These are phyloP conservation scores for Trichoderma sp. DNA, from an alignment of 2,329 filamentous ascomycete genomes.

Conservation along the genomic window DNA sequence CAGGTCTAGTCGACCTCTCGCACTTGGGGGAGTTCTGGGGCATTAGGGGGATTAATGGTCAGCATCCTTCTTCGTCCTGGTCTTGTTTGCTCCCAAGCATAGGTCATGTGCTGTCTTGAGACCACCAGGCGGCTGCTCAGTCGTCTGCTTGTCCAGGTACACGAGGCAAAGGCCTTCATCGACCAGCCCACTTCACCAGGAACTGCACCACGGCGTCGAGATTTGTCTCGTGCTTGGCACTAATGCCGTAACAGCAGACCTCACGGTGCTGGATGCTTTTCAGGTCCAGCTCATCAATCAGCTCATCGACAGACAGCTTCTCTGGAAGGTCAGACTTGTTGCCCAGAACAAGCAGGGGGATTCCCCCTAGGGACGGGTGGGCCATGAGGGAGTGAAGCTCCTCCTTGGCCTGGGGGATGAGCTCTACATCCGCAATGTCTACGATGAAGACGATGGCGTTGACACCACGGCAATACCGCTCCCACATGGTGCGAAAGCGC, in stretches of 20 bases:
- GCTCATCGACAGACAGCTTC: slow-evolving; percentile 88
- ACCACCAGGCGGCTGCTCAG: slow-evolving; percentile 14
- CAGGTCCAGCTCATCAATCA: slow-evolving; percentile 90
- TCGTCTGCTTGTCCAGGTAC: background rate
- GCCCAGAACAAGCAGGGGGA: slow-evolving; percentile 89
- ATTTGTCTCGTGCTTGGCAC: slow-evolving; percentile 98
- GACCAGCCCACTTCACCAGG: slow-evolving; percentile 86
- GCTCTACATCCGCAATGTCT: slow-evolving; percentile 83
- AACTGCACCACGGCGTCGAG: slow-evolving; percentile 95
- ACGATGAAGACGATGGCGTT: slow-evolving; percentile 99
- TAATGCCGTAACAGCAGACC: slow-evolving; percentile 98
- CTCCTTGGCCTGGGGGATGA: slow-evolving; percentile 82
- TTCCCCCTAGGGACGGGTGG: slow-evolving; percentile 81
- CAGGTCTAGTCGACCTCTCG: slow-evolving; percentile 15
- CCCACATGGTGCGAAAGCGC: slow-evolving; percentile 98
- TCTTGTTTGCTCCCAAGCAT: background rate
- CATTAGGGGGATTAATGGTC: slow-evolving; percentile 13
- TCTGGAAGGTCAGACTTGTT: slow-evolving; percentile 97
- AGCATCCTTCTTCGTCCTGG: background rate
- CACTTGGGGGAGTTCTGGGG: background rate
- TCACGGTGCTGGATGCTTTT: slow-evolving; percentile 88
- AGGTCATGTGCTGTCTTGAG: slow-evolving; percentile 12
- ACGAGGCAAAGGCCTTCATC: slow-evolving; percentile 47
- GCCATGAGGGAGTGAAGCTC: slow-evolving; percentile 88
- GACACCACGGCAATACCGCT: slow-evolving; percentile 95